Base-by-base conservation (phyloP, 352 stramenopile species). In the Phytophthora uliginosa region DNA sequence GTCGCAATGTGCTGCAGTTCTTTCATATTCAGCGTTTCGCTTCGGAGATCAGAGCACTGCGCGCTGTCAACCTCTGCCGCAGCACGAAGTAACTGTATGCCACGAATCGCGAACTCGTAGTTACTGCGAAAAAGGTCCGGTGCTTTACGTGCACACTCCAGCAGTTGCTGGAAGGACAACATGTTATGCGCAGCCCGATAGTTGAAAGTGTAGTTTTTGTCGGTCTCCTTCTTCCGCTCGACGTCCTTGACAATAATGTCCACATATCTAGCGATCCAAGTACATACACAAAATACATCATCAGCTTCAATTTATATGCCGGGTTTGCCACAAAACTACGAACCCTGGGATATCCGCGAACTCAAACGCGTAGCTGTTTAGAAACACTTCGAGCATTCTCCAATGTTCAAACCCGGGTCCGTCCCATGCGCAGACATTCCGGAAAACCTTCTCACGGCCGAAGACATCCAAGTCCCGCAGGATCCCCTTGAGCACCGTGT, bases 201-300 rank as follows among this genome's bases (percentile, higher is more conserved):
- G 13, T 75, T 77, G 50, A 88, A 88, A 24, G 56, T 72, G 54
- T 56, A 63, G 20, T 71, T 66, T 20, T 59, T 58, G 51, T 52
- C 17, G 7, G 13, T 8, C 13, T 69, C 42, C 17, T 54, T 62
- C 36, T 59, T 59, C 18, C 66, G 63, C 22, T 69, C 68, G 13
- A 87, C 48, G 59, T 89, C 82, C 66, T 81, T 74, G 33, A 85
- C 52, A n/a, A 89, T 76, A 24, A 85, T 26, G 38, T 82, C 78
- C 26, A 74, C 28, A 59, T 74, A 77, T 33, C 71, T 77, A 58
- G 4, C 12, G 13, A 48, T 20, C 13, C 13, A 48, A 10, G 7
- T 50, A 9, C 28, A 65, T 12, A 28, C 3, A 9, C 28, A 28
- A 8, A 42, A 59, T 18, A 63, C 17, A 2, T 22, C 24, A 57